Evolutionary conservation across 2,329 filamentous ascomycete species (phyloP), one percentile per base, ranked within the genome.

Genomic region (Aspergillus hortae): DNA sequence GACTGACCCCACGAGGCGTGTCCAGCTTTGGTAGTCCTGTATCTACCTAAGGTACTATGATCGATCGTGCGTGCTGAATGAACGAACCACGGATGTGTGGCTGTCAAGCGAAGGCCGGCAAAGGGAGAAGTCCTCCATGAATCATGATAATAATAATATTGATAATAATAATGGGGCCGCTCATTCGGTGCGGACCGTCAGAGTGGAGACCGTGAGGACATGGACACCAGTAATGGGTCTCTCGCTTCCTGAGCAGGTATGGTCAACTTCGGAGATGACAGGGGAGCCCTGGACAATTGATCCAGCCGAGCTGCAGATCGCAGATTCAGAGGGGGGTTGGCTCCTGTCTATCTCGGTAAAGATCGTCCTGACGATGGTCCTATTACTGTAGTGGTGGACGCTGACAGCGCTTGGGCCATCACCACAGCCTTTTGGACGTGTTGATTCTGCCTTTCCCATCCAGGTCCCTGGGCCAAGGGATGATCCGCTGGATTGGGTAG

Each of bases 401-500:
- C 17, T 14, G 25, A 5, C 44, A 11, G 3, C 44, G 17, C 44
- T 19, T 14, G 17, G n/a, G 11, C 30, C 33, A 35, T 33, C n/a
- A 12, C n/a, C 44, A 19, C 19, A 23, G 14, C 12, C 35, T 42
- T 17, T 19, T 19, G 40, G 15, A 42, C 23, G 40, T 38, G 35
- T 38, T 38, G 35, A 38, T 38, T 38, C 35, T 38, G 35, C 15
- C 35, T 1, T 38, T 38, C 15, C 14, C 40, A 23, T 14, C 40
- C 40, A 42, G 35, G 35, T 38, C 15, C 35, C 12, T 38, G 48
- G 48, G 25, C 23, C 32, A 44, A 32, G 40, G 40, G 33, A 25
- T 17, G 49, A 45, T 51, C 52, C 48, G 44, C 40, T 42, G 46
- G 46, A 32, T 42, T 53, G 51, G 51, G 46, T 46, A 36, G 27